A percentile compares a stretch with the other conserved stretches of the same genome.
These are phyloP conservation scores for Fusarium sp. DNA, from an alignment of 2,329 filamentous ascomycete species.

Conservation along the genomic window DNA sequence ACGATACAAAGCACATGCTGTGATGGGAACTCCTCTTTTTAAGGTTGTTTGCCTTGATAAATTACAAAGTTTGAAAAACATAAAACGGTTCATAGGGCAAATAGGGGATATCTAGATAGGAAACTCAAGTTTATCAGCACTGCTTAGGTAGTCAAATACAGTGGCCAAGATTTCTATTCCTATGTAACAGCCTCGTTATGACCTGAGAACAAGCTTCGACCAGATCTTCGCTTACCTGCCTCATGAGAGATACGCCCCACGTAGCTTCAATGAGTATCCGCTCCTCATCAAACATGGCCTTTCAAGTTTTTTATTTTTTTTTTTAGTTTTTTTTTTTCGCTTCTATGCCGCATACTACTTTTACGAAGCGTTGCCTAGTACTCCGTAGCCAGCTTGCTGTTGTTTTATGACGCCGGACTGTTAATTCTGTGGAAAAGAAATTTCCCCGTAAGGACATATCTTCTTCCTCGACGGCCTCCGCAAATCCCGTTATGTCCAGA, in stretches of 20 bases:
- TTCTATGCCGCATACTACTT: too few species aligned
- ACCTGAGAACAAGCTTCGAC: slow-evolving; percentile 25
- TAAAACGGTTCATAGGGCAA: too few species aligned
- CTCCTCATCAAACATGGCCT: slow-evolving; percentile 5
- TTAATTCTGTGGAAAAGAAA: too few species aligned
- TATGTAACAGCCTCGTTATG: neutral
- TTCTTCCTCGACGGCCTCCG: slow-evolving; percentile 13
- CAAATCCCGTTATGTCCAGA: slow-evolving; percentile 27
- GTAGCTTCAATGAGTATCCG: slow-evolving; percentile 14
- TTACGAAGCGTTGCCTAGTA: neutral
- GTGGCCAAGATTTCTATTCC: neutral
- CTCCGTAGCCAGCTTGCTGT: neutral
- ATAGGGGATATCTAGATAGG: too few species aligned
- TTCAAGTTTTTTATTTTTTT: too few species aligned
- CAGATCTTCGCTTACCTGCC: slow-evolving; percentile 35
- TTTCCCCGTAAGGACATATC: neutral
- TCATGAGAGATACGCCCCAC: slow-evolving; percentile 22
- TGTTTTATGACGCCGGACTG: neutral
- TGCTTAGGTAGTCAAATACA: neutral
- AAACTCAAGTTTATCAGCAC: too few species aligned
- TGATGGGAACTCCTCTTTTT: slow-evolving; percentile 4
- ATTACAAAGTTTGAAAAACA: neutral
- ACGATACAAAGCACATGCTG: neutral
- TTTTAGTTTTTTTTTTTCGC: neutral
- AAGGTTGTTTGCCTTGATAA: slow-evolving; percentile 4